Base-by-base conservation (phyloP, 2,329 filamentous ascomycete genomes). In the Penicillium sp. region DNA sequence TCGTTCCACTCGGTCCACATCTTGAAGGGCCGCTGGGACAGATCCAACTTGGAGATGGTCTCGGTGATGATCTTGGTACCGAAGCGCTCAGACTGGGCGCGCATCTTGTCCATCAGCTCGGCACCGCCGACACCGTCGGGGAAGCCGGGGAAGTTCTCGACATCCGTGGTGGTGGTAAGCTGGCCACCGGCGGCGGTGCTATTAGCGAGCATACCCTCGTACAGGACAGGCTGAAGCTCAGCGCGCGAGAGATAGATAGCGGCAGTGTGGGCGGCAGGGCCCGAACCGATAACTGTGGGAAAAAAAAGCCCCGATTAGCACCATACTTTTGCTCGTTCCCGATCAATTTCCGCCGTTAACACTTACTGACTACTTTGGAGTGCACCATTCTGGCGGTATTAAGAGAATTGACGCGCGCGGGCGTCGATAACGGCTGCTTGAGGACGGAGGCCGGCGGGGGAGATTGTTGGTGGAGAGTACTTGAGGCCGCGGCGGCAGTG, bases 91-190 rank as follows among this genome's bases (percentile, higher is more conserved):
- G 93, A 97, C 81, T 99, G 95, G 64, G 86, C 87, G 79, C 91
- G 90, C 94, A 99, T 98, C 78, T 89, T 87, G 70, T 97, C 94
- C 95, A 99, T 99, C 69, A 99, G 84, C 74, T 92, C 90, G 60
- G 86, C 81, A 69, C 95, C 95, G 80, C 92, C 91, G 77, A 99
- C 93, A 66, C 90, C 91, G 72, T 91, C 87, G 73, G 91, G 91
- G 83, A 98, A 99, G 53, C 95, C 95, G 28, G 95, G 95, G 81
- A 90, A 99, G 86, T 99, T 99, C 84, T 99, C 95, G 63, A 99
- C 89, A 70, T 99, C 96, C 73, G 96, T 98, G 59, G 95, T 99
- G 28, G 96, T 99, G 59, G 96, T 99, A 70, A 99, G 86, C 85
- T 99, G 95, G 61, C 95, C 95, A 70, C 95, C 95, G 49, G 95